Conservation (phyloP, 495 filamentous ascomycete species). For the Aspergillus heteromorphus region DNA sequence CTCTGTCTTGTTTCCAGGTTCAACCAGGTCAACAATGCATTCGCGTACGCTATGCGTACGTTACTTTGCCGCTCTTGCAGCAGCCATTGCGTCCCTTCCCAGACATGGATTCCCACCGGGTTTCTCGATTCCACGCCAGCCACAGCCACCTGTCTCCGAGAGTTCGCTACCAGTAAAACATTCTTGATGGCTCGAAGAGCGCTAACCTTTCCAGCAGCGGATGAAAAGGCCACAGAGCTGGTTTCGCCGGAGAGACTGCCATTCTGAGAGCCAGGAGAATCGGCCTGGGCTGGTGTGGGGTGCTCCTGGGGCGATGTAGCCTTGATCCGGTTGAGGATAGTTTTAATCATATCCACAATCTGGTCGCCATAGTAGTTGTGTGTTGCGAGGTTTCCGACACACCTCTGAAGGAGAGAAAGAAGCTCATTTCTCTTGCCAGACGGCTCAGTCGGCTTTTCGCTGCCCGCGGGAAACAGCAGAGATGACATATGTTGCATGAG, state of each 20-base stretch:
- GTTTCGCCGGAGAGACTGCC: constrained; percentile 15
- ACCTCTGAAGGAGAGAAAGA: constrained; percentile 62
- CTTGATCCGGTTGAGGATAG: constrained; percentile 70
- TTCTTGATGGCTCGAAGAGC: constrained; percentile 77
- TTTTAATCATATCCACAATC: constrained; percentile 81
- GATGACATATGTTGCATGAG: constrained; percentile 73
- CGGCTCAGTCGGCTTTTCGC: constrained; percentile 15
- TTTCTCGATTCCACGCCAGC: constrained; percentile 63
- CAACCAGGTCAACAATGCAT: constrained; percentile 78
- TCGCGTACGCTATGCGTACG: constrained; percentile 76
- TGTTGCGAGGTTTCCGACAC: constrained; percentile 79
- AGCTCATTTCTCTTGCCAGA: constrained; percentile 40
- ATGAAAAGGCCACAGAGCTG: constrained; percentile 55
- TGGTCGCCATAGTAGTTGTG: constrained; percentile 95
- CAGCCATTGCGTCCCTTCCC: constrained; percentile 91
- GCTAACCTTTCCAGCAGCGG: constrained; percentile 64
- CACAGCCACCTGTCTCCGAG: constrained; percentile 50
- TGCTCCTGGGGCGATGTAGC: constrained; percentile 46
- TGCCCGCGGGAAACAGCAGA: constrained; percentile 57
- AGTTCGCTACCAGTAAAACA: constrained; percentile 73
- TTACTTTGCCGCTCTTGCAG: constrained; percentile 68
- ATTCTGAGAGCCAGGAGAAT: constrained; percentile 19
- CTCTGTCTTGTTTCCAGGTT: constrained; percentile 66
- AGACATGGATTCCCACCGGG: constrained; percentile 68
- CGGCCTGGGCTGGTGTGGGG: constrained; percentile 35